Conservation (phyloP, 805 yeast species). For the Lipomyces orientalis region DNA sequence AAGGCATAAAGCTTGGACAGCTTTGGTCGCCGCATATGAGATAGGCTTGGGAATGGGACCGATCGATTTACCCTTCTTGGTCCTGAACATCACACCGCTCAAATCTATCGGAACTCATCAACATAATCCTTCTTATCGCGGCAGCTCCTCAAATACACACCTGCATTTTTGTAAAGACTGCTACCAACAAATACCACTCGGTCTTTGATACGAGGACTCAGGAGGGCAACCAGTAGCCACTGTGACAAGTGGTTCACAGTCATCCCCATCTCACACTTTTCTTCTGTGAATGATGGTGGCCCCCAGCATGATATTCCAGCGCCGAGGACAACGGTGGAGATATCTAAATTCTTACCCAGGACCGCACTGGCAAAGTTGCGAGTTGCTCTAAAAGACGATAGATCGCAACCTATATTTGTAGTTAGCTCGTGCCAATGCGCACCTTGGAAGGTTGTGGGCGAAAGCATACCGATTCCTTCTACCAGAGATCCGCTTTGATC, state of each 20-base stretch:
- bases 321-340: slow-evolving; percentile 33
- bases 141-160: slow-evolving; percentile 6
- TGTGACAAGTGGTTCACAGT: slow-evolving; percentile 35
- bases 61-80: not conserved
- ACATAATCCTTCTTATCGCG: not conserved
- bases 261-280: slow-evolving; percentile 28
- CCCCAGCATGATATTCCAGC: slow-evolving; percentile 34
- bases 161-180: slow-evolving; percentile 23
- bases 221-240: slow-evolving; percentile 31
- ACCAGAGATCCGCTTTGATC: slow-evolving; percentile 28
- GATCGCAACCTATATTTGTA: slow-evolving; percentile 23
- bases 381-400: slow-evolving; percentile 20
- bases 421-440: not conserved
- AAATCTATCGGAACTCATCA: slow-evolving; percentile 11
- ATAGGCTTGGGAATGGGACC: slow-evolving; percentile 8
- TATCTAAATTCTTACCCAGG: slow-evolving; percentile 37
- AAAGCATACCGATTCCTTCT: slow-evolving; percentile 21
- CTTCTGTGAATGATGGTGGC: slow-evolving; percentile 34
- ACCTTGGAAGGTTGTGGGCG: not conserved
- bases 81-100: slow-evolving; percentile 2
- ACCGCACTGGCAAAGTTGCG: slow-evolving; percentile 31
- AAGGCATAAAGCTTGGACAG: slow-evolving; percentile 29
- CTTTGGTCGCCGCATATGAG: slow-evolving; percentile 22
- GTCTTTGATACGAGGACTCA: slow-evolving; percentile 19
- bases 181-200: slow-evolving; percentile 34